Evolutionary conservation across 192 early-diverging fungal genomes (phyloP).

Genomic region (Fimicolochytrium jonesii): DNA sequence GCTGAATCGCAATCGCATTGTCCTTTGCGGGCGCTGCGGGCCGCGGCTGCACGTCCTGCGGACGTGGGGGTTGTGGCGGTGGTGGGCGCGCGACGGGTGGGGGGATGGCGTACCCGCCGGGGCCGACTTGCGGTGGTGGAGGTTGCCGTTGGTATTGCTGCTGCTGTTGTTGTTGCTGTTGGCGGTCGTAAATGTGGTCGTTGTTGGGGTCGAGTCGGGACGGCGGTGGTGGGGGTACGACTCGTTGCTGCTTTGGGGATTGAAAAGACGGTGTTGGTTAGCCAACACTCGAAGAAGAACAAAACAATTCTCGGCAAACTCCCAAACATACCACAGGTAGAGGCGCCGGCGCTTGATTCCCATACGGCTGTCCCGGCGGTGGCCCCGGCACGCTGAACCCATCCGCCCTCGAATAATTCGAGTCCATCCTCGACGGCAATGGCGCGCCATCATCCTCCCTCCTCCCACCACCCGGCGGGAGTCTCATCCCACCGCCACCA

Average conservation of each 20-base stretch:
- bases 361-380: too few relatives aligned
- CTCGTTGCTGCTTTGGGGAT: slow-evolving; percentile 13
- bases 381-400: too few relatives aligned
- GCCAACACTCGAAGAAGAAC: too few relatives aligned
- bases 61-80: slow-evolving; percentile 13
- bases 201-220: slow-evolving; percentile 7
- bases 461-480: neutral
- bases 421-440: neutral
- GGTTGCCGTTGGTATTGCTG: neutral
- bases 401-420: neutral
- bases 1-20: slow-evolving; percentile 24
- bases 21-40: slow-evolving; percentile 23
- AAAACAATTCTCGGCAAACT: too few relatives aligned
- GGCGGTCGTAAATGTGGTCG: slow-evolving; percentile 9
- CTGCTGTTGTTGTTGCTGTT: slow-evolving; percentile 53
- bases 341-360: too few relatives aligned
- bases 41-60: slow-evolving; percentile 23
- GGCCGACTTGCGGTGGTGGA: slow-evolving; percentile 3
- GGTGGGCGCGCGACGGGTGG: neutral
- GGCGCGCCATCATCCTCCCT: neutral
- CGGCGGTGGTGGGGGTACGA: slow-evolving; percentile 17
- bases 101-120: neutral
- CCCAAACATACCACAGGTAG: too few relatives aligned
- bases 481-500: neutral
- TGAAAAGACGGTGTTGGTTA: too few relatives aligned